A percentile compares a stretch with the other conserved stretches of the same genome.
Conservation (phyloP, 768 basidiomycete genomes). For the Naematelia aurantialba region DNA sequence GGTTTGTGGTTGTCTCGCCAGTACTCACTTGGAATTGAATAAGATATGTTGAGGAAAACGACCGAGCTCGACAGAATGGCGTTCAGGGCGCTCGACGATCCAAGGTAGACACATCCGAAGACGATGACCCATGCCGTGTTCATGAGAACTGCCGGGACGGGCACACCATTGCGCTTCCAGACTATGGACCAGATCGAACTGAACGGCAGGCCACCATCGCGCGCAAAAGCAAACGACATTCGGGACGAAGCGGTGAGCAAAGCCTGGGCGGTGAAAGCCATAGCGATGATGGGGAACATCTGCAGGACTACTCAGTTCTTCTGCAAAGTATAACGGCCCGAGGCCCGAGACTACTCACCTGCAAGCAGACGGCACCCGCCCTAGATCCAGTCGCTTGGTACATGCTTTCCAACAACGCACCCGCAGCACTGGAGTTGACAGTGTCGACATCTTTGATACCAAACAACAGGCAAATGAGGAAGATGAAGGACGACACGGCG, state of each 20-base stretch:
- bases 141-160: conserved; percentile 33
- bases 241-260: conserved; percentile 35
- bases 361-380: conserved; percentile 40
- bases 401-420: conserved; percentile 34
- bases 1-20: too few species aligned
- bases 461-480: conserved; percentile 39
- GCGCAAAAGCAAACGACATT: conserved; percentile 39
- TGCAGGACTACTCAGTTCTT: not conserved
- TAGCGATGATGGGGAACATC: conserved; percentile 37
- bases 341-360: conserved; percentile 9
- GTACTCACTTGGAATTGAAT: conserved; percentile 39
- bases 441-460: conserved; percentile 31
- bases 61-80: conserved; percentile 43
- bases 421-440: conserved; percentile 34
- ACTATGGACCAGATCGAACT: conserved; percentile 27
- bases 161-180: conserved; percentile 27
- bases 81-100: conserved; percentile 33
- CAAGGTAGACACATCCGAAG: conserved; percentile 43
- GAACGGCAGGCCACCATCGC: conserved; percentile 37
- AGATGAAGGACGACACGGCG: conserved; percentile 29
- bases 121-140: conserved; percentile 33
- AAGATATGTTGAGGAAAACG: conserved; percentile 39
- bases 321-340: too few species aligned
- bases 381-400: conserved; percentile 34
- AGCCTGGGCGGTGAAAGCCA: conserved; percentile 43